phyloP scores from a whole-genome alignment of 2,329 filamentous ascomycete genomes.

The Arthroderma sp. region DNA sequence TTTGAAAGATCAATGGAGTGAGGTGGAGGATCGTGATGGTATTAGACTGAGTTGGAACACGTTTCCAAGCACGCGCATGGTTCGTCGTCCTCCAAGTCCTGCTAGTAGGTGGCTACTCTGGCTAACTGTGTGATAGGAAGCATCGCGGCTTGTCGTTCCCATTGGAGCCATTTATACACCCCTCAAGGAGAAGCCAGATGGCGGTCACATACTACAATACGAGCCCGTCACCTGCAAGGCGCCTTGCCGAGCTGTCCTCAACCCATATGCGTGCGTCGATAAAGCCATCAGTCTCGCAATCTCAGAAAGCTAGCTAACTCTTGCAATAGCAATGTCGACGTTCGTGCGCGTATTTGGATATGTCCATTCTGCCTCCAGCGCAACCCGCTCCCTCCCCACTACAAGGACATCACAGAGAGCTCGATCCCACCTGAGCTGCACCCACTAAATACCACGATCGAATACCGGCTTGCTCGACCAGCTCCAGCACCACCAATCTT shows the following conservation, averaged over 20 bases:
- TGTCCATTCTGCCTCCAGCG: constrained; percentile 56
- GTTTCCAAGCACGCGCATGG: constrained; percentile 96
- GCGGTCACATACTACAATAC: constrained; percentile 81
- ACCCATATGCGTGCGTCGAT: constrained; percentile 73
- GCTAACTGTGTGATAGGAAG: constrained; percentile 49
- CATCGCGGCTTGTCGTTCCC: constrained; percentile 83
- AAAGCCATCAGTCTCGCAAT: neutral
- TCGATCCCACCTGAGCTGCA: constrained; percentile 54
- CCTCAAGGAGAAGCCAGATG: constrained; percentile 74
- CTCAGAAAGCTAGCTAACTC: neutral
- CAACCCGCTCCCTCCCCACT: constrained; percentile 52
- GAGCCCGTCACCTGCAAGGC: constrained; percentile 95
- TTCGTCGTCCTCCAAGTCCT: constrained; percentile 28
- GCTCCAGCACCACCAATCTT: constrained; percentile 55
- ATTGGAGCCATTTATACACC: constrained; percentile 94
- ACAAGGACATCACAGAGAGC: constrained; percentile 55
- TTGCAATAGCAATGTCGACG: constrained; percentile 45
- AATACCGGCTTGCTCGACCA: constrained; percentile 50
- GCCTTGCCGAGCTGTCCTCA: constrained; percentile 88
- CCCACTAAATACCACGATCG: constrained; percentile 51
- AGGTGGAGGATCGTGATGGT: constrained; percentile 92
- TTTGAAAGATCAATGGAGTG: constrained; percentile 90
- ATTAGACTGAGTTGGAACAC: constrained; percentile 97
- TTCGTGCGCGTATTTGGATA: constrained; percentile 54
- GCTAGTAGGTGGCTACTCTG: neutral